These are phyloP conservation scores for Tillandsia fasciculata DNA, from an alignment of 176 grass and related monocot species.

Conservation along the genomic window DNA sequence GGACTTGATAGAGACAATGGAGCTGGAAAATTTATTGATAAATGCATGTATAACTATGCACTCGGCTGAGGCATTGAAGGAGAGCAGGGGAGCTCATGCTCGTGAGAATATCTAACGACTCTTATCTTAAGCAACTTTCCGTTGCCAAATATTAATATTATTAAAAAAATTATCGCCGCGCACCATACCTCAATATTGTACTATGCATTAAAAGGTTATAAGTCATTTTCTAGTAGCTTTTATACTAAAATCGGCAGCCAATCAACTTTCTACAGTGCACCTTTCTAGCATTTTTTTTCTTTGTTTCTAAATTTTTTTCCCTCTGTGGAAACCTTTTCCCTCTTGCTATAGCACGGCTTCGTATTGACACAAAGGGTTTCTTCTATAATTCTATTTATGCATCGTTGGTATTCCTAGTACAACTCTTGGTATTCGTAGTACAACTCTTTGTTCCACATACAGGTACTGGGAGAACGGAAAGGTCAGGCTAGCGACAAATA, in stretches of 20 bases:
- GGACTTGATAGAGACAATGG: constrained; percentile 86
- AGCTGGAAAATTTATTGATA: constrained; percentile 89
- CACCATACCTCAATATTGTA: not conserved
- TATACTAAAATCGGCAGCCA: too few species aligned
- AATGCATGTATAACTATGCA: too few species aligned
- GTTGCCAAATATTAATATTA: constrained; percentile 7
- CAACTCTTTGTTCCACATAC: constrained; percentile 3
- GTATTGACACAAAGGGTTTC: not conserved
- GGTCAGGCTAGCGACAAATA: constrained; percentile 41
- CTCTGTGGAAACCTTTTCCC: not conserved
- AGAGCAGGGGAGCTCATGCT: constrained; percentile 95
- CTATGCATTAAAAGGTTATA: too few species aligned
- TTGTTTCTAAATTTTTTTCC: too few species aligned
- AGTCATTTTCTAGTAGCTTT: too few species aligned
- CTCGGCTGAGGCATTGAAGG: constrained; percentile 90
- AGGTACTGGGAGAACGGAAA: constrained; percentile 85
- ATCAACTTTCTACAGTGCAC: too few species aligned
- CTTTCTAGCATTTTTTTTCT: too few species aligned
- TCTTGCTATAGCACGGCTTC: not conserved
- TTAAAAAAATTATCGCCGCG: not conserved
- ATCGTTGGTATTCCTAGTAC: too few species aligned
- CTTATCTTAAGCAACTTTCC: too few species aligned
- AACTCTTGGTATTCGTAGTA: constrained; percentile 2
- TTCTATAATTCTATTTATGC: constrained; percentile 1
- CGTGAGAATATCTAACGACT: constrained; percentile 27